Evolutionary conservation across 139 green algal genomes (phyloP), one percentile per base, ranked within the genome.

Genomic region (Chlamydomonas incerta): DNA sequence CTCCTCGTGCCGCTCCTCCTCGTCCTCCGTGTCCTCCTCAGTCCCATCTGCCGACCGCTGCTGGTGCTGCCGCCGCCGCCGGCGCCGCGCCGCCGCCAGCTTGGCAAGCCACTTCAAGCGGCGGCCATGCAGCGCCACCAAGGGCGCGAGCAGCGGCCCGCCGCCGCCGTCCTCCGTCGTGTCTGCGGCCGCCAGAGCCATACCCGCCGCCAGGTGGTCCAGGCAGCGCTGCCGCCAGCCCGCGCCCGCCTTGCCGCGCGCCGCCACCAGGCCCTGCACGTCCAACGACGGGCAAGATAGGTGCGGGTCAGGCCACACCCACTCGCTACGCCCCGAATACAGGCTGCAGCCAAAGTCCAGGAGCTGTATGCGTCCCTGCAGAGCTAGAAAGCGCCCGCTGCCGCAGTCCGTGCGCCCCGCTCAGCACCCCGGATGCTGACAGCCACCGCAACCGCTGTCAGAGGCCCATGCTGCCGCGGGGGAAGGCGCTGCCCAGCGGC

Each of bases 111-210:
- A 85, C 13, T 21, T 23, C 79, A 75, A 3, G 24, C 79, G 65
- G 23, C 79, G 66, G 79, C 79, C 63, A n/a, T 85, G 79, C 23
- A 85, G 79, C 47, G 79, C 65, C 47, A 85, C 79, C 31, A 85
- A 66, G 66, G 79, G 79, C 65, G 58, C 74, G 34, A 75, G 46
- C 79, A 85, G 79, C 28, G 55, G 63, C 28, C 79, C 65, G 66
- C 69, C 69, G 37, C 65, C 66, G 79, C 50, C 60, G 75, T 72
- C 63, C 47, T 68, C 29, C 47, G 47, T 23, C 1, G 62, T 50
- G 41, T 50, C 66, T 31, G 47, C 65, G n/a, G 66, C 65, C 63
- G 65, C 47, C 65, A 57, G 47, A 23, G 47, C 67, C 0, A 47
- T n/a, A 15, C 66, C 79, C 66, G 47, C 33, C 47, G 79, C 79